Evolutionary conservation across 2,329 filamentous ascomycete genomes (phyloP).

Genomic region (Scytalidium sp.): DNA sequence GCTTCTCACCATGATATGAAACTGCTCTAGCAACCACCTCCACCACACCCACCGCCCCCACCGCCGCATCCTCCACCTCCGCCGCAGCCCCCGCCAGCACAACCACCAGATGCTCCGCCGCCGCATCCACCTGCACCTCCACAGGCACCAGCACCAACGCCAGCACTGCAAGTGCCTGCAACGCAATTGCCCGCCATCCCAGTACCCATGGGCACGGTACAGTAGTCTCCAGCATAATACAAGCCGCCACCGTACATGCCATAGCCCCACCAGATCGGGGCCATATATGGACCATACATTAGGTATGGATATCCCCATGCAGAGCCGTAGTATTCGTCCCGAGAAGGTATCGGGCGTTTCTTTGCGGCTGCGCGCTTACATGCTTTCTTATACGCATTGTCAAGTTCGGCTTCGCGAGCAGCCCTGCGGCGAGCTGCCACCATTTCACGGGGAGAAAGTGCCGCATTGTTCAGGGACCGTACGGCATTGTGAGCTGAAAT

Average conservation of each 20-base stretch:
- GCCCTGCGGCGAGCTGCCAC: slow-evolving; percentile 21
- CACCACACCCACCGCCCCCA: slow-evolving; percentile 26
- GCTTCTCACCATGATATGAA: too few relatives aligned
- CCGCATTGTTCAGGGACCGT: slow-evolving; percentile 19
- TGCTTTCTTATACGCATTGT: slow-evolving; percentile 56
- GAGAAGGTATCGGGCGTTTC: slow-evolving; percentile 43
- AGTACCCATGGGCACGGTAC: slow-evolving; percentile 27
- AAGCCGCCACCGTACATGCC: slow-evolving; percentile 23
- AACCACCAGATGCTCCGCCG: too few relatives aligned
- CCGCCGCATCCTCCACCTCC: slow-evolving; percentile 43
- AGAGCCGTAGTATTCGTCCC: slow-evolving; percentile 43
- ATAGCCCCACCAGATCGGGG: slow-evolving; percentile 35
- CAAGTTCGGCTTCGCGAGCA: slow-evolving; percentile 38
- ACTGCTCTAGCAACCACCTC: too few relatives aligned
- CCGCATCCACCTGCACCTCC: slow-evolving; percentile 27
- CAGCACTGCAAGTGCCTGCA: slow-evolving; percentile 45
- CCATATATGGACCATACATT: slow-evolving; percentile 46
- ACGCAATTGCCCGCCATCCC: slow-evolving; percentile 40
- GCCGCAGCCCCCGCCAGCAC: slow-evolving; percentile 36
- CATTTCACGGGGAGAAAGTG: slow-evolving; percentile 15
- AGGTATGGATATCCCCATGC: slow-evolving; percentile 48
- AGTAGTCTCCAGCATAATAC: slow-evolving; percentile 44
- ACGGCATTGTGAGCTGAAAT: slow-evolving; percentile 74
- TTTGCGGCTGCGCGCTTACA: slow-evolving; percentile 46
- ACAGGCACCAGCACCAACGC: slow-evolving; percentile 36